Percentiles rank a stretch among this genome's conserved stretches.
Conservation (phyloP, 495 filamentous ascomycete species). For the Trichoderma asperelloides region DNA sequence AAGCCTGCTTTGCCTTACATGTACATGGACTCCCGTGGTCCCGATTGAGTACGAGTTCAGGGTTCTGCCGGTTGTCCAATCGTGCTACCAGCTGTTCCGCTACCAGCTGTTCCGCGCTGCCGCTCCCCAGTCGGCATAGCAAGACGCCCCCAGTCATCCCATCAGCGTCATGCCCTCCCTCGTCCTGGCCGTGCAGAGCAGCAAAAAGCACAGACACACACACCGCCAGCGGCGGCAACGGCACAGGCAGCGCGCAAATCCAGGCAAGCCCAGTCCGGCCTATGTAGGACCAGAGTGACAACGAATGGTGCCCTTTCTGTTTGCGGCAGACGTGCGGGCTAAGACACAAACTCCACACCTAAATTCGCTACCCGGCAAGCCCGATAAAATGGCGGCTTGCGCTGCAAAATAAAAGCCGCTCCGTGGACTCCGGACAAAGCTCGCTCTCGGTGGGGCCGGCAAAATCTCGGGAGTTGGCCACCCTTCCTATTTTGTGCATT, state of each 20-base stretch:
- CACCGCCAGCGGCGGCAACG: neutral
- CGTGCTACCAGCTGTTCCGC: neutral
- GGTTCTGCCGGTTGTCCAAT: neutral
- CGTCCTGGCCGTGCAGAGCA: neutral
- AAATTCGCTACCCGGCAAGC: neutral
- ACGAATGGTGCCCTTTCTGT: neutral
- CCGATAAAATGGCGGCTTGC: neutral
- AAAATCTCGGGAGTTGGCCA: neutral
- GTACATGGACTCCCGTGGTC: too few species aligned
- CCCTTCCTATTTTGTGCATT: neutral
- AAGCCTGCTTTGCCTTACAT: too few species aligned
- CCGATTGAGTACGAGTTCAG: neutral
- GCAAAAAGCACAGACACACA: neutral
- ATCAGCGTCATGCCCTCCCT: neutral
- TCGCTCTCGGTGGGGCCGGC: neutral
- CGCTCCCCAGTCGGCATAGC: neutral
- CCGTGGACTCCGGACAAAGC: conserved; percentile 5
- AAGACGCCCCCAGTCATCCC: conserved; percentile 1
- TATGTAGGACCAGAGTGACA: neutral
- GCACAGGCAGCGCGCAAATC: neutral
- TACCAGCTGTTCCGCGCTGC: neutral
- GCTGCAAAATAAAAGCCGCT: conserved; percentile 5
- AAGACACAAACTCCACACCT: neutral
- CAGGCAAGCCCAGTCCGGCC: neutral
- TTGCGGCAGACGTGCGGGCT: neutral